A percentile compares a stretch with the other conserved stretches of the same genome.
Conservation (phyloP, 2,329 filamentous ascomycete genomes). For the Hymenoscyphus repandus region DNA sequence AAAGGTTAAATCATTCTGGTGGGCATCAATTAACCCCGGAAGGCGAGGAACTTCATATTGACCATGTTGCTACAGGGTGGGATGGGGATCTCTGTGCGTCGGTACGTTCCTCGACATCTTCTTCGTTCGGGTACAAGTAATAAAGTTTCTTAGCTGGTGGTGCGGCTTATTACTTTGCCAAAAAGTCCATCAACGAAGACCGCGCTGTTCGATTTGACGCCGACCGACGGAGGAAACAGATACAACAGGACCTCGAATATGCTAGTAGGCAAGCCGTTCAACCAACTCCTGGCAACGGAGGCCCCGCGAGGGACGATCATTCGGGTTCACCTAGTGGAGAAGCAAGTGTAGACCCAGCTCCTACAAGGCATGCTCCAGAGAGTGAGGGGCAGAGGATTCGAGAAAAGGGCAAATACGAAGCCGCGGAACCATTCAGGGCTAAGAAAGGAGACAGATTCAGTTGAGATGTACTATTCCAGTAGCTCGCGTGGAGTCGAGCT, state of each 20-base stretch:
- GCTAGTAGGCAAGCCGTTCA: constrained; percentile 24
- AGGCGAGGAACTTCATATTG: constrained; percentile 13
- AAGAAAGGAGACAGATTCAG: constrained; percentile 82
- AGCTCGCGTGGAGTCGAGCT: background rate
- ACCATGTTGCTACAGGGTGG: constrained; percentile 55
- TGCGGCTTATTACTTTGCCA: constrained; percentile 93
- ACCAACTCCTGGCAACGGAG: constrained; percentile 36
- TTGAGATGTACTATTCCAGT: constrained; percentile 32
- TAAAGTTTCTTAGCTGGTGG: constrained; percentile 61
- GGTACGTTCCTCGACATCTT: constrained; percentile 49
- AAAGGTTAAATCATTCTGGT: constrained; percentile 66
- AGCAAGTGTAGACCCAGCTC: constrained; percentile 70
- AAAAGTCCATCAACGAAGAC: constrained; percentile 89
- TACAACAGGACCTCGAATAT: constrained; percentile 50
- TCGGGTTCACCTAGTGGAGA: constrained; percentile 64
- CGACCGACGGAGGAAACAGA: constrained; percentile 54
- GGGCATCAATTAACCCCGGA: constrained; percentile 27
- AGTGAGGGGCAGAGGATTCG: constrained; percentile 60
- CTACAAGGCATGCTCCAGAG: constrained; percentile 73
- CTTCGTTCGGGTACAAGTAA: background rate
- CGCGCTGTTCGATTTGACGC: constrained; percentile 66
- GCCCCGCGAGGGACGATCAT: constrained; percentile 53
- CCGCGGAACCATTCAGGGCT: constrained; percentile 66
- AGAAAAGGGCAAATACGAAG: constrained; percentile 91
- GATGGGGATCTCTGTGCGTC: constrained; percentile 84